Percentiles rank a stretch among this genome's conserved stretches.
Conservation (phyloP, 2,329 filamentous ascomycete genomes). For the Dendryphion nanum region DNA sequence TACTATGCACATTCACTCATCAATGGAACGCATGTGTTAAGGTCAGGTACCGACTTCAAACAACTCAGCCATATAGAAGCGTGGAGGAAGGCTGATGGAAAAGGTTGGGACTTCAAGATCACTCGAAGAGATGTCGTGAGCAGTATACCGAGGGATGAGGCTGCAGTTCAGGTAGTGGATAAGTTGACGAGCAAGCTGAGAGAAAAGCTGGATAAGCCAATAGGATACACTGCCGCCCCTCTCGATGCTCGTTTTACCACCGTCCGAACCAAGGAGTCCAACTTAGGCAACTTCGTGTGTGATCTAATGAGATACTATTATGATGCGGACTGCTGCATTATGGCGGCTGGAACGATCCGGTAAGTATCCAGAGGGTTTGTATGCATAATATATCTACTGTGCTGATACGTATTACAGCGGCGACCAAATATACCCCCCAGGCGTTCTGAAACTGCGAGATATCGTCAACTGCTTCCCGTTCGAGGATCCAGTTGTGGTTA, state of each 20-base stretch:
- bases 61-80: constrained; percentile 86
- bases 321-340: constrained; percentile 74
- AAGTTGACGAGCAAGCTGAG: constrained; percentile 71
- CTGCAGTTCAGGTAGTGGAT: constrained; percentile 62
- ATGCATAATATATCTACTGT: too few relatives aligned
- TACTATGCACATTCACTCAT: constrained; percentile 77
- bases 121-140: constrained; percentile 70
- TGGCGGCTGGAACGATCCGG: constrained; percentile 83
- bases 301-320: constrained; percentile 88
- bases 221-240: constrained; percentile 79
- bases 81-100: constrained; percentile 54
- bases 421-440: constrained; percentile 84
- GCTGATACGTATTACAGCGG: too few relatives aligned
- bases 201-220: constrained; percentile 73
- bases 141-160: constrained; percentile 62
- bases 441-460: constrained; percentile 73
- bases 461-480: constrained; percentile 91
- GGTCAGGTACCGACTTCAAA: constrained; percentile 89
- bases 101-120: constrained; percentile 77
- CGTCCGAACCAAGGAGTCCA: constrained; percentile 73
- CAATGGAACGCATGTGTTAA: constrained; percentile 79
- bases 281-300: constrained; percentile 86
- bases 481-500: constrained; percentile 81
- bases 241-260: constrained; percentile 86
- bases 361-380: too few relatives aligned